Evolutionary conservation across 805 yeast species (phyloP).

Genomic region (Blastobotrys attinorum): DNA sequence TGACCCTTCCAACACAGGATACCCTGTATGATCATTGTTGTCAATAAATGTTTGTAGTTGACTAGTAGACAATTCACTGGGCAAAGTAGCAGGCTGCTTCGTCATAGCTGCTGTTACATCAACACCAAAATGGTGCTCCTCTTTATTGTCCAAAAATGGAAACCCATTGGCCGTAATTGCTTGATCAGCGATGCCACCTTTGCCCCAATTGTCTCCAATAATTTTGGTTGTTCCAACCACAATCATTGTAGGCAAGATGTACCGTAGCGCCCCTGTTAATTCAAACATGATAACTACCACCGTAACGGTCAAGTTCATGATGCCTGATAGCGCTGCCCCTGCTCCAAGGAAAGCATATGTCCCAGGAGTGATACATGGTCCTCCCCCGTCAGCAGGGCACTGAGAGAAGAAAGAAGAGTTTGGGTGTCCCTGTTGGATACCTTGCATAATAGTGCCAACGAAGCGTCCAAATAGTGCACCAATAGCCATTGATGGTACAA

Average conservation of each 20-base stretch:
- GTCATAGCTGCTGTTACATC: constrained; percentile 55
- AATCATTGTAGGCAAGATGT: constrained; percentile 92
- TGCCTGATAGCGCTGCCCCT: constrained; percentile 90
- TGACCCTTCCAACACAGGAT: constrained; percentile 31
- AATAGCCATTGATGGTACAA: constrained; percentile 56
- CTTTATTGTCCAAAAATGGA: constrained; percentile 71
- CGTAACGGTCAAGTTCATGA: constrained; percentile 84
- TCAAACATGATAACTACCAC: constrained; percentile 94
- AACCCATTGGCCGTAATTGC: constrained; percentile 84
- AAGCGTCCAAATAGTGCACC: constrained; percentile 54
- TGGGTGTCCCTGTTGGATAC: constrained; percentile 35
- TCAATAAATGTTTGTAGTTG: constrained; percentile 18
- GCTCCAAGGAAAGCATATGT: constrained; percentile 95
- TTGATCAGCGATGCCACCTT: constrained; percentile 91
- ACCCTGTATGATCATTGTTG: constrained; percentile 23
- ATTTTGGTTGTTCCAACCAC: constrained; percentile 82
- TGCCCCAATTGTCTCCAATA: constrained; percentile 69
- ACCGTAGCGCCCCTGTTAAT: constrained; percentile 87
- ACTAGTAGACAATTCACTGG: constrained; percentile 7
- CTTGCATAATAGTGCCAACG: constrained; percentile 39
- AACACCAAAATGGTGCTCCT: constrained; percentile 51
- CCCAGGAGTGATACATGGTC: constrained; percentile 76
- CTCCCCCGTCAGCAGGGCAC: constrained; percentile 34
- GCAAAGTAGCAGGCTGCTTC: constrained; percentile 1
- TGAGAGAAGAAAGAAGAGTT: constrained; percentile 29